Evolutionary conservation across 768 basidiomycete species (phyloP).

Genomic region (Rickenella mellea): DNA sequence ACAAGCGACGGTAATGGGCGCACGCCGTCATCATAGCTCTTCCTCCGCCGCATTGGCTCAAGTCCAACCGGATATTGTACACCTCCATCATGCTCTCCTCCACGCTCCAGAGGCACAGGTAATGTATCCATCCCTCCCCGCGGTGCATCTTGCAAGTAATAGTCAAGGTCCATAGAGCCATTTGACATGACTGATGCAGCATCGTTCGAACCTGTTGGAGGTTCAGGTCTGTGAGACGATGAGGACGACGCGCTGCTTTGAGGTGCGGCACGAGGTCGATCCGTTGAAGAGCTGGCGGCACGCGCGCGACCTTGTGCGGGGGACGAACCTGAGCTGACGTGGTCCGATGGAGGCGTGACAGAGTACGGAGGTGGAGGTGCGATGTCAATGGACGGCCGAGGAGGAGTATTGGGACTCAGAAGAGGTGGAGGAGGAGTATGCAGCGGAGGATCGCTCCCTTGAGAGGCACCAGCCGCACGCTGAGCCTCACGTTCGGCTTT

Average conservation of each 20-base stretch:
- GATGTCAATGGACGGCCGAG: neutral
- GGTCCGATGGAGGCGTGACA: neutral
- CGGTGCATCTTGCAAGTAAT: no score
- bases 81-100: neutral
- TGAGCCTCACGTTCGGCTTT: neutral
- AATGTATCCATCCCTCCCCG: no score
- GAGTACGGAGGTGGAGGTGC: neutral
- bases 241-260: neutral
- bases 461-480: neutral
- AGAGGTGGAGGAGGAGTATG: no score
- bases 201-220: no score
- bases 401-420: no score
- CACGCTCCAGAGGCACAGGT: neutral
- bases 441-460: no score
- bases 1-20: constrained; percentile 27
- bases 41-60: constrained; percentile 13
- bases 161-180: no score
- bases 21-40: constrained; percentile 35
- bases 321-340: no score
- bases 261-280: neutral
- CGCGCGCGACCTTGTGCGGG: no score
- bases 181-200: no score
- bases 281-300: neutral
- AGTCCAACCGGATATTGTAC: neutral
- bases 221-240: no score